Evolutionary conservation across 192 early-diverging fungal species (phyloP).

Genomic region (Borealophlyctis nickersoniae): DNA sequence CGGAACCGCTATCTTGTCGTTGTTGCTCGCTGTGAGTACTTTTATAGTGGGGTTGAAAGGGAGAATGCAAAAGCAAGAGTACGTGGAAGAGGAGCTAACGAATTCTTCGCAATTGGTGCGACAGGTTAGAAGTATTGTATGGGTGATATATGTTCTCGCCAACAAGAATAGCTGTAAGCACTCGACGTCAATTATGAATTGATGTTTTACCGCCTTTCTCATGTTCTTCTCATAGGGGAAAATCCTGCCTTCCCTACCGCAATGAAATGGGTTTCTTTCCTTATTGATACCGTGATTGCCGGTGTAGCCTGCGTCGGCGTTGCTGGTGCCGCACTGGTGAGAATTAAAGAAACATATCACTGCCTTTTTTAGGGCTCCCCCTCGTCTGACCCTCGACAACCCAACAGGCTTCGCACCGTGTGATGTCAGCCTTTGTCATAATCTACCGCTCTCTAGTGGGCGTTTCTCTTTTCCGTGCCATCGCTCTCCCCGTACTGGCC

Average conservation of each 20-base stretch:
- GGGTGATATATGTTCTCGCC: background rate
- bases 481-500: background rate
- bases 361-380: background rate
- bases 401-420: background rate
- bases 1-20: background rate
- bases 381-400: too few relatives aligned
- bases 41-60: too few relatives aligned
- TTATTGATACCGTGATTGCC: background rate
- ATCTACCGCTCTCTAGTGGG: background rate
- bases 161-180: background rate
- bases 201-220: background rate
- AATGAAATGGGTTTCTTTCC: background rate
- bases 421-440: background rate
- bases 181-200: background rate
- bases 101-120: background rate
- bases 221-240: background rate
- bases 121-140: background rate
- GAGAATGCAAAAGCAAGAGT: too few relatives aligned
- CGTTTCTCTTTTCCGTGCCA: background rate
- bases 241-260: background rate
- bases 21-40: background rate
- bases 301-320: background rate
- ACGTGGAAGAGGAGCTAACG: background rate
- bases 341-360: background rate
- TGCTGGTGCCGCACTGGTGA: background rate